These are phyloP conservation scores for Paradendryphiella salina DNA, from an alignment of 2,329 filamentous ascomycete genomes.

Conservation along the genomic window DNA sequence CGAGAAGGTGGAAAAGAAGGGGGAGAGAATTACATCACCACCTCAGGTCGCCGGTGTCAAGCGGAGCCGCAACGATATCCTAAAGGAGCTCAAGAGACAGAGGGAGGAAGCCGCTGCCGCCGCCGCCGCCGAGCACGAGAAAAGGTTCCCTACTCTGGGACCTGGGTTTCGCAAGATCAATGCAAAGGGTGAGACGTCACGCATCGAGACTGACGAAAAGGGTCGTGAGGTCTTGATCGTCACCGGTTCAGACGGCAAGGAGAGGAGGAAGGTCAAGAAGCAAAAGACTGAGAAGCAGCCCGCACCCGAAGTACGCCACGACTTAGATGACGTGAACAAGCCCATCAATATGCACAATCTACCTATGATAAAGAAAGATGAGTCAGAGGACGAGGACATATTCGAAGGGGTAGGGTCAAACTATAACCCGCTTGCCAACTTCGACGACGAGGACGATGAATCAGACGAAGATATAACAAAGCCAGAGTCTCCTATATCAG, in stretches of 20 bases:
- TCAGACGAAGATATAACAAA: slow-evolving; percentile 12
- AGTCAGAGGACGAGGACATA: slow-evolving; percentile 61
- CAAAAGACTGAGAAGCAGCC: slow-evolving; percentile 46
- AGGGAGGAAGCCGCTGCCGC: slow-evolving; percentile 51
- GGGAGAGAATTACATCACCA: slow-evolving; percentile 51
- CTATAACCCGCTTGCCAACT: slow-evolving; percentile 62
- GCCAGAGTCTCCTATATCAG: not conserved
- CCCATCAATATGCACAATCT: slow-evolving; percentile 47
- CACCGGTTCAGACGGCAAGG: slow-evolving; percentile 62
- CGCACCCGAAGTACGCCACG: slow-evolving; percentile 45
- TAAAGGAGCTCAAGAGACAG: slow-evolving; percentile 62
- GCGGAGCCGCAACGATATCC: slow-evolving; percentile 61
- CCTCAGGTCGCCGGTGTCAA: slow-evolving; percentile 54
- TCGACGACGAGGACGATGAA: slow-evolving; percentile 53
- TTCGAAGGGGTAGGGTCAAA: slow-evolving; percentile 63
- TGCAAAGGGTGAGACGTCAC: slow-evolving; percentile 54
- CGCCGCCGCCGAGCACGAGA: slow-evolving; percentile 48
- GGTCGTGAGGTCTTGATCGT: slow-evolving; percentile 63
- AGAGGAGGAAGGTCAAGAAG: slow-evolving; percentile 65
- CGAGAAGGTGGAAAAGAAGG: slow-evolving; percentile 60
- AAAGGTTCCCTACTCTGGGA: slow-evolving; percentile 54
- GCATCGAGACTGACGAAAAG: slow-evolving; percentile 59
- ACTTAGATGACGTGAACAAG: slow-evolving; percentile 51
- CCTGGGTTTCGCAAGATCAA: slow-evolving; percentile 60
- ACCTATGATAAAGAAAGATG: slow-evolving; percentile 47